Base-by-base conservation (phyloP, 2,329 filamentous ascomycete species). In the Ceratocystis harringtonii region DNA sequence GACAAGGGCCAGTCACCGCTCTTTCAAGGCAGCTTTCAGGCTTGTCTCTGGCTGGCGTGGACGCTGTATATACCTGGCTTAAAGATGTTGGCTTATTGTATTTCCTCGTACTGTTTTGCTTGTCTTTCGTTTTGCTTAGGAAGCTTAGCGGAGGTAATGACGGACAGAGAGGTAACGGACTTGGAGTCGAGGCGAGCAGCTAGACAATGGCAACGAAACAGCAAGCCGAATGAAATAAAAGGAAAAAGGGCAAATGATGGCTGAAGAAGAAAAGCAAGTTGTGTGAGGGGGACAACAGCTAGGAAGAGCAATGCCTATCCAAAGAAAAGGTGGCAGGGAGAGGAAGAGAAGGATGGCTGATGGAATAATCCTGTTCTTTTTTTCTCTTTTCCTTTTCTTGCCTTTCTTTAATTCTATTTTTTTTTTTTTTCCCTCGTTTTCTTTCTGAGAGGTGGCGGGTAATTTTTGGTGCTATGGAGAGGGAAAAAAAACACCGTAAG, bases 1-100 rank as follows among this genome's bases (percentile, higher is more conserved):
- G 58, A 55, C 62, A 48, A 36, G 48, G 52, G 57, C 48, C 43
- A 44, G 65, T 67, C 65, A 67, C 65, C 65, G 65, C 65, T 67
- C 65, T 67, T 67, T 67, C 45, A 63, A 66, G 30, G 57, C 25
- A 19, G 45, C 36, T 3, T 36, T n/a, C 15, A 30, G 25, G 41
- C 5, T 41, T 41, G 15, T 41, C 45, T 55, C 19, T 57, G 52
- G 19, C 30, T 57, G 19, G 25, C 32, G 32, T 36, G 32, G 32
- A 36, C 32, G 32, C 32, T 36, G 32, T 36, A 6, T 64, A 52
- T 22, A 55, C 25, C 12, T 50, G 10, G 36, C 64, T 62, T 48
- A 48, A 44, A 12, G 60, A 3, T 19, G 44, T 28, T 17, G 6
- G 44, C 28, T 63, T 36, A 50, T 30, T 64, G 50, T 57, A 60